Evolutionary conservation across 176 grass and related monocot species (phyloP).

Genomic region (Areca catechu): DNA sequence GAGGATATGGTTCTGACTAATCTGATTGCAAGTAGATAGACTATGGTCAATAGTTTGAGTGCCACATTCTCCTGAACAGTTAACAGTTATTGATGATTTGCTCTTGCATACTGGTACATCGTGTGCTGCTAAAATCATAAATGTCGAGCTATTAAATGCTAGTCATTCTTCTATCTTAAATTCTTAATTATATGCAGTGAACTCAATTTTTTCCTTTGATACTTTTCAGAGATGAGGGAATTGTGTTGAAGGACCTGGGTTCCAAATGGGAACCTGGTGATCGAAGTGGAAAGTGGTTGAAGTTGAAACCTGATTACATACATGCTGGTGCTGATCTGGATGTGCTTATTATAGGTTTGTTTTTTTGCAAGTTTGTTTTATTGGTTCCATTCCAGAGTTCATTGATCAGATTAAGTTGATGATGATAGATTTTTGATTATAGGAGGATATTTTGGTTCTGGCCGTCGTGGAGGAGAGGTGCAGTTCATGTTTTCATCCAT

Average conservation of each 20-base stretch:
- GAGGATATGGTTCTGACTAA: no score
- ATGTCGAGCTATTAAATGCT: no score
- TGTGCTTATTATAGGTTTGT: slow-evolving; percentile 88
- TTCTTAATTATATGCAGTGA: no score
- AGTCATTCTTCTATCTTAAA: no score
- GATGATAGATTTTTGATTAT: slow-evolving; percentile 10
- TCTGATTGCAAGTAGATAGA: no score
- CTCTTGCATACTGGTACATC: no score
- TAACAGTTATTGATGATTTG: no score
- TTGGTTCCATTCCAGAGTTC: no score
- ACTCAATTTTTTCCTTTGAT: not conserved
- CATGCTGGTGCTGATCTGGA: slow-evolving; percentile 88
- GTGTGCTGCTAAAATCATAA: no score
- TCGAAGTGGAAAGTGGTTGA: slow-evolving; percentile 86
- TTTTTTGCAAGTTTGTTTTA: not conserved
- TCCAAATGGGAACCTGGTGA: slow-evolving; percentile 97
- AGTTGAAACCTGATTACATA: slow-evolving; percentile 97
- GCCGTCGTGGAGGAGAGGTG: slow-evolving; percentile 84
- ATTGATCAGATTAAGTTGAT: no score
- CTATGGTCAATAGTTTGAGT: no score
- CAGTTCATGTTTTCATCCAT: not conserved
- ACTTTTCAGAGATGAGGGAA: slow-evolving; percentile 71
- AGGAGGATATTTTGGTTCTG: slow-evolving; percentile 98
- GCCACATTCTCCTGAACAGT: no score
- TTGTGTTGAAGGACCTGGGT: slow-evolving; percentile 84